phyloP scores from a whole-genome alignment of 192 early-diverging fungal genomes.

The Obelidium mucronatum region DNA sequence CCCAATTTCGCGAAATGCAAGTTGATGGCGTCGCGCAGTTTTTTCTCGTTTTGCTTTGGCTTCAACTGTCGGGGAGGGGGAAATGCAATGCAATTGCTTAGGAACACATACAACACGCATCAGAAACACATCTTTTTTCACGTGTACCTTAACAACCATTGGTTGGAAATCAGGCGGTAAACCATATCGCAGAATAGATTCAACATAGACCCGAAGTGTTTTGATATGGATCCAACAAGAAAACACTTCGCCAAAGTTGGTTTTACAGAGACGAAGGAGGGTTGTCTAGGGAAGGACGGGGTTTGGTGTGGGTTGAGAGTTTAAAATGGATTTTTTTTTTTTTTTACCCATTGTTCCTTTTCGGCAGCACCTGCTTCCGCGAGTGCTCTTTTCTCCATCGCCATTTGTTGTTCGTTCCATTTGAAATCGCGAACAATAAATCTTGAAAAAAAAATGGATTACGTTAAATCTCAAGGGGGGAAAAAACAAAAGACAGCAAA shows the following conservation, averaged over 20 bases:
- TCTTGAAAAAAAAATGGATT: conserved; percentile 49
- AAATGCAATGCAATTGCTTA: too few species aligned
- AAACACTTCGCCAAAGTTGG: conserved; percentile 95
- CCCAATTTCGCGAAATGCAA: conserved; percentile 86
- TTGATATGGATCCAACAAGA: conserved; percentile 95
- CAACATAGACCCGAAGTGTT: conserved; percentile 93
- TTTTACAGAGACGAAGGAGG: conserved; percentile 85
- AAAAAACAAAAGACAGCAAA: background rate
- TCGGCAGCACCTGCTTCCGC: conserved; percentile 78
- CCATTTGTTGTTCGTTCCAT: conserved; percentile 80
- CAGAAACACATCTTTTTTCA: background rate
- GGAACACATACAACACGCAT: background rate
- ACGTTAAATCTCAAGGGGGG: background rate
- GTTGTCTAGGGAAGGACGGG: conserved; percentile 55
- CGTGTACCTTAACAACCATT: conserved; percentile 70
- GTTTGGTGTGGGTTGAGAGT: background rate
- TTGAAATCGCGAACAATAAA: conserved; percentile 97
- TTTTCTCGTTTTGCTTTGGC: conserved; percentile 76
- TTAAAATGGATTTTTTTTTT: too few species aligned
- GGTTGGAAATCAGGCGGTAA: conserved; percentile 93
- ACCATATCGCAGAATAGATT: conserved; percentile 96
- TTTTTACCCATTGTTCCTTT: conserved; percentile 79
- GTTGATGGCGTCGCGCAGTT: conserved; percentile 79
- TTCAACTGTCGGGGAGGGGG: conserved; percentile 66
- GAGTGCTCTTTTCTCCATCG: conserved; percentile 63